Percentiles rank a stretch among this genome's conserved stretches.
Evolutionary conservation across 1,284 basidiomycete genomes (phyloP).

Genomic region (Ustilago cynodontis): DNA sequence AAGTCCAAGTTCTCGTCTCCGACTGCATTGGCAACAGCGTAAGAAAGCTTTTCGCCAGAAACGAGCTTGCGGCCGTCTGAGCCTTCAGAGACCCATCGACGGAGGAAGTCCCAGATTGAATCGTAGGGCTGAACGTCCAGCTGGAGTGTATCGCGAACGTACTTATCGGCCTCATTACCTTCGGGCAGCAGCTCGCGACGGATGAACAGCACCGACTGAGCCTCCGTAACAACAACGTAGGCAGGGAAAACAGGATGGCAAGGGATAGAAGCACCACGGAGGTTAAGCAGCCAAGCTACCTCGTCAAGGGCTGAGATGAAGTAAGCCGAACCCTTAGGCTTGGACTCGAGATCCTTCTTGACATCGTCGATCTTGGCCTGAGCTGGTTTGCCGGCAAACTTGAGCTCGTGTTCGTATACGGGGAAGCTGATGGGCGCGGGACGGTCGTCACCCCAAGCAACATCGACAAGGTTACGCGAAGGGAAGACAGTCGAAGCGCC

Average conservation of each 20-base stretch:
- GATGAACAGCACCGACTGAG: constrained; percentile 55
- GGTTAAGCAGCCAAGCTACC: constrained; percentile 66
- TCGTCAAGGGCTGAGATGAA: constrained; percentile 63
- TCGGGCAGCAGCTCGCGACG: constrained; percentile 41
- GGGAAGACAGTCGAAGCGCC: constrained; percentile 73
- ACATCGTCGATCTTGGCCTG: constrained; percentile 64
- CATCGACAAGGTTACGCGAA: constrained; percentile 83
- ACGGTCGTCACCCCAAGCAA: constrained; percentile 79
- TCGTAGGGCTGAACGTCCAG: constrained; percentile 49
- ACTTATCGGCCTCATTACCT: constrained; percentile 33
- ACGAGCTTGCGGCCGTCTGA: constrained; percentile 45
- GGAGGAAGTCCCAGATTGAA: constrained; percentile 48
- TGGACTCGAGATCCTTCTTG: constrained; percentile 38
- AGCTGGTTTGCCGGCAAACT: constrained; percentile 77
- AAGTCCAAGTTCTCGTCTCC: constrained; percentile 43
- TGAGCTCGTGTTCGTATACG: constrained; percentile 80
- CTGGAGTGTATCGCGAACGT: constrained; percentile 40
- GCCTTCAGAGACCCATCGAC: constrained; percentile 32
- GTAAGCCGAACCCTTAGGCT: constrained; percentile 47
- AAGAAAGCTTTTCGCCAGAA: constrained; percentile 55
- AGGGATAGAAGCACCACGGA: constrained; percentile 64
- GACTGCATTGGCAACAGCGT: constrained; percentile 58
- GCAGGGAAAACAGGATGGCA: constrained; percentile 66
- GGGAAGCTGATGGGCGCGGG: constrained; percentile 78
- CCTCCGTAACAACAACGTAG: constrained; percentile 51